Evolutionary conservation across 225 moss, liverwort and hornwort genomes (phyloP).

Genomic region (Physcomitrium patens): DNA sequence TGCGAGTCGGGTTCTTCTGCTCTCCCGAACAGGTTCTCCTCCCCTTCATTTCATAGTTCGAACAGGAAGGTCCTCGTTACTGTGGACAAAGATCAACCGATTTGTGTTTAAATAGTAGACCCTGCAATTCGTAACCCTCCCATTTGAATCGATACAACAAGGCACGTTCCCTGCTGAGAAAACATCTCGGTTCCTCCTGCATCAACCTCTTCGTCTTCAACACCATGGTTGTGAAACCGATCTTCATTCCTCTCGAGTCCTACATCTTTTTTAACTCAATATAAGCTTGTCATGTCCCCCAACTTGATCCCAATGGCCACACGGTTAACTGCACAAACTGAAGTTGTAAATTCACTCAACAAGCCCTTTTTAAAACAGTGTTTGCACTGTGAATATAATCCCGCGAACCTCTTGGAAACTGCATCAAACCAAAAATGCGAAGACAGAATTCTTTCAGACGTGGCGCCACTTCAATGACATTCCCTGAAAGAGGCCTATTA

Average conservation of each 20-base stretch:
- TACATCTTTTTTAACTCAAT: conserved; percentile 1
- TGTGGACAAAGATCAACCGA: neutral
- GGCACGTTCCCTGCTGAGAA: neutral
- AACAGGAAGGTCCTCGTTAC: conserved; percentile 1
- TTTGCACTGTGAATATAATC: too few relatives aligned
- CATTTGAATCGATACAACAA: neutral
- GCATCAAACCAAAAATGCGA: too few relatives aligned
- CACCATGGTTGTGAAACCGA: neutral
- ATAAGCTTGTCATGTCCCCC: neutral
- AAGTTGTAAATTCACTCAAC: too few relatives aligned
- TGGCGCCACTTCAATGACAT: conserved; percentile 10
- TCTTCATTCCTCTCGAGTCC: conserved; percentile 1
- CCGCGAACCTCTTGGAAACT: too few relatives aligned
- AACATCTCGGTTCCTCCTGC: conserved; percentile 11
- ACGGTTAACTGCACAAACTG: neutral
- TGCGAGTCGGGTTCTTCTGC: conserved; percentile 49
- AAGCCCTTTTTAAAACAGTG: too few relatives aligned
- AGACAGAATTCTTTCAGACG: neutral
- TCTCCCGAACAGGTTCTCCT: conserved; percentile 40
- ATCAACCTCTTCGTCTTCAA: conserved; percentile 5
- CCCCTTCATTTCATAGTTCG: conserved; percentile 44
- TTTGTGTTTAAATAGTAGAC: neutral
- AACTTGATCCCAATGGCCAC: neutral
- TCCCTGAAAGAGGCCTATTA: neutral
- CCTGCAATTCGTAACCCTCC: neutral